These are phyloP conservation scores for Jatropha curcas DNA, from an alignment of 345 rosid species.

Conservation along the genomic window DNA sequence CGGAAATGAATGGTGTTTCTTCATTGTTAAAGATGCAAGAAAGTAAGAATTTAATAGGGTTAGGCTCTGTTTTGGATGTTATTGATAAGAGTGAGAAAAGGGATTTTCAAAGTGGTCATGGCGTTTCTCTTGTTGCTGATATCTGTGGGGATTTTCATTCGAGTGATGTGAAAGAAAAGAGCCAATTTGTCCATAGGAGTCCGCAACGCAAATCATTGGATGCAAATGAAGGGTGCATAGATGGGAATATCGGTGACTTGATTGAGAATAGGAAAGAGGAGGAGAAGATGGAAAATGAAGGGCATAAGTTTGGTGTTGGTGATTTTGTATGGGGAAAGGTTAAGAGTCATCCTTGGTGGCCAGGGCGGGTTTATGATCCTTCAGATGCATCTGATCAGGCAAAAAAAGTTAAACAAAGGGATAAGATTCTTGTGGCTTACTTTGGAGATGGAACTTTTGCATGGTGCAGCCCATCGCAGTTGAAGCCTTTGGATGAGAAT, in stretches of 20 bases:
- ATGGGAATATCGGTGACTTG: conserved; percentile 16
- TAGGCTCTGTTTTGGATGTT: conserved; percentile 39
- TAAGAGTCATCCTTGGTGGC: conserved; percentile 98
- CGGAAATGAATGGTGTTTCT: conserved; percentile 68
- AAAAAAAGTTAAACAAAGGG: conserved; percentile 46
- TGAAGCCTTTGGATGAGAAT: conserved; percentile 74
- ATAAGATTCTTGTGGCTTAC: conserved; percentile 73
- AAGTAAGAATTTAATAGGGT: conserved; percentile 28
- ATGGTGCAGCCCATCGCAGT: conserved; percentile 78
- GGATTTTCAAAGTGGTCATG: conserved; percentile 14
- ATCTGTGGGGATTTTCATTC: conserved; percentile 8
- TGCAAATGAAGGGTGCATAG: conserved; percentile 18
- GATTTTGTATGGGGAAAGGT: conserved; percentile 97
- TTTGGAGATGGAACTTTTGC: conserved; percentile 90
- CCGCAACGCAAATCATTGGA: neutral
- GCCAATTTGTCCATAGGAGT: neutral
- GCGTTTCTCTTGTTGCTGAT: conserved; percentile 22
- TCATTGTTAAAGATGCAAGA: conserved; percentile 60
- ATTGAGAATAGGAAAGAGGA: conserved; percentile 28
- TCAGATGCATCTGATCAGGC: conserved; percentile 76
- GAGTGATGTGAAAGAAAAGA: conserved; percentile 8
- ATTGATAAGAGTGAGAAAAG: conserved; percentile 32
- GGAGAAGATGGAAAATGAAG: conserved; percentile 30
- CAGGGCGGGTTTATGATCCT: conserved; percentile 81
- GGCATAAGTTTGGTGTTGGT: conserved; percentile 56